These are phyloP conservation scores for Tylopilus cervinicoccineus DNA, from an alignment of 768 basidiomycete genomes.

Conservation along the genomic window DNA sequence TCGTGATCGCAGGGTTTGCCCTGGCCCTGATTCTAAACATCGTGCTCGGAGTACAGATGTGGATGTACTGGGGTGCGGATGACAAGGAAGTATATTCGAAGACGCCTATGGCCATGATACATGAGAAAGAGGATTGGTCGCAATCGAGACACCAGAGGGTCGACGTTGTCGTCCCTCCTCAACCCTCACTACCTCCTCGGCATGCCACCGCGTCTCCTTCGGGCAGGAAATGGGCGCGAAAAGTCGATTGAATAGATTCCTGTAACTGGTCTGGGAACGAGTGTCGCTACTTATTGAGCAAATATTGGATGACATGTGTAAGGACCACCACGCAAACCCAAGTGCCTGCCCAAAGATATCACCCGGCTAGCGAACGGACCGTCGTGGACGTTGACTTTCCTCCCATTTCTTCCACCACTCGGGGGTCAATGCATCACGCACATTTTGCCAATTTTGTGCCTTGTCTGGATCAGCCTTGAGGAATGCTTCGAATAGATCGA, in stretches of 20 bases:
- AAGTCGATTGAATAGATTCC: conserved; percentile 52
- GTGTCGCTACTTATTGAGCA: conserved; percentile 18
- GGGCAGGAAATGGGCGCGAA: conserved; percentile 68
- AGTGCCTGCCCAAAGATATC: background rate
- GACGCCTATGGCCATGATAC: conserved; percentile 15
- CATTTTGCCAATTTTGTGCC: conserved; percentile 19
- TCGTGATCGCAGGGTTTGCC: conserved; percentile 81
- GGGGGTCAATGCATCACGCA: conserved; percentile 20
- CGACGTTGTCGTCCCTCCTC: conserved; percentile 42
- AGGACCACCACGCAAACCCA: background rate
- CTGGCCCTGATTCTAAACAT: conserved; percentile 80
- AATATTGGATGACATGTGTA: background rate
- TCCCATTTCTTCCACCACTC: conserved; percentile 33
- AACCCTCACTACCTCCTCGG: conserved; percentile 41
- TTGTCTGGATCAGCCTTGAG: conserved; percentile 23
- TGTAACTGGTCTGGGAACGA: conserved; percentile 12
- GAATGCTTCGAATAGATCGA: conserved; percentile 21
- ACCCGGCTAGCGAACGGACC: background rate
- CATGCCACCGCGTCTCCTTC: conserved; percentile 41
- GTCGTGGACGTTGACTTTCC: conserved; percentile 15
- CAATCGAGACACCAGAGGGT: conserved; percentile 29
- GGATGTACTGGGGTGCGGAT: conserved; percentile 73
- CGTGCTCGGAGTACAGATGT: conserved; percentile 82
- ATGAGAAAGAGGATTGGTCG: conserved; percentile 29
- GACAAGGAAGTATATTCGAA: conserved; percentile 28